A percentile compares a stretch with the other conserved stretches of the same genome.
Evolutionary conservation across 345 rosid species (phyloP).

Genomic region (Eucalyptus tenuipes): DNA sequence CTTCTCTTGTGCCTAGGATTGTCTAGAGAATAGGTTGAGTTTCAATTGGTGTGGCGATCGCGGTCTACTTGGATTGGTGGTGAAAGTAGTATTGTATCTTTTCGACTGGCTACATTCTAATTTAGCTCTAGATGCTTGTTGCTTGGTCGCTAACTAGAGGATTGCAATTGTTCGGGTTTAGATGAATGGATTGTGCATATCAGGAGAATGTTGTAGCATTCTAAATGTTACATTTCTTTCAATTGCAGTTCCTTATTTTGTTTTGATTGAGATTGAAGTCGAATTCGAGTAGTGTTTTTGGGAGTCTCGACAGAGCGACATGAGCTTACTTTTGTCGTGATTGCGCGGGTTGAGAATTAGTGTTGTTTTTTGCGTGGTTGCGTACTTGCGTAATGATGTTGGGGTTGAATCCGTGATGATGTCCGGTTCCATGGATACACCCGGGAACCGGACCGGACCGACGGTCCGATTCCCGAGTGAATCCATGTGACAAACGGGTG

Average conservation of each 20-base stretch:
- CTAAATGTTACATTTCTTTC: neutral
- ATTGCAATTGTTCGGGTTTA: neutral
- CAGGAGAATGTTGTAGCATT: neutral
- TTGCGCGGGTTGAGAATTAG: too few relatives aligned
- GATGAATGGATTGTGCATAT: neutral
- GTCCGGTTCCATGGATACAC: too few relatives aligned
- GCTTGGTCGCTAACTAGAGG: neutral
- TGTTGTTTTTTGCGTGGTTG: too few relatives aligned
- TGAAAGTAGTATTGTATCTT: neutral
- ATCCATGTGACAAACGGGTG: too few relatives aligned
- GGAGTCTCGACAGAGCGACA: too few relatives aligned
- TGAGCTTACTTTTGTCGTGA: too few relatives aligned
- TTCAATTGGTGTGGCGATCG: too few relatives aligned
- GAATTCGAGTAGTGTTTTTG: too few relatives aligned
- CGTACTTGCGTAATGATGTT: too few relatives aligned
- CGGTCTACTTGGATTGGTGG: neutral
- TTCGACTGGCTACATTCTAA: neutral
- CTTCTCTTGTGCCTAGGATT: neutral
- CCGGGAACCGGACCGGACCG: too few relatives aligned
- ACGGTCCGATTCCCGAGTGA: too few relatives aligned
- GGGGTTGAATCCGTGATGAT: too few relatives aligned
- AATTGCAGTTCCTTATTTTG: neutral
- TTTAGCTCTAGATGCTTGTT: neutral
- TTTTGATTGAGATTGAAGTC: neutral
- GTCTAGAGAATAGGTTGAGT: neutral